Evolutionary conservation across 2,329 filamentous ascomycete species (phyloP).

Genomic region (Microsporum ferrugineum): DNA sequence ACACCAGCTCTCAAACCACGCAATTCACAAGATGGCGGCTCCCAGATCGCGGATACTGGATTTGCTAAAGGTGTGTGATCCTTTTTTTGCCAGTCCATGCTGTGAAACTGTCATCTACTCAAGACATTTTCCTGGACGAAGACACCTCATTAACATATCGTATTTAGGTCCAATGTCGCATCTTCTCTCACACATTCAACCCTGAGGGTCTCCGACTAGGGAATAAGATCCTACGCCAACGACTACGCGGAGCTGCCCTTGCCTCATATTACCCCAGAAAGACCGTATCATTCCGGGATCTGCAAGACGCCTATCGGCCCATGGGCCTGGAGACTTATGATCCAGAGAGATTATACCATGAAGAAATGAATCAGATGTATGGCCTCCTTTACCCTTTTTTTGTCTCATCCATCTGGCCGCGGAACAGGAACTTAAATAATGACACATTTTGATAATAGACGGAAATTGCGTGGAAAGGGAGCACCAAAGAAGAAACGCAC

Average conservation of each 20-base stretch:
- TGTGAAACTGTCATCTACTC: not conserved
- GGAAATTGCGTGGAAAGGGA: conserved; percentile 67
- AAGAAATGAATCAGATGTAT: conserved; percentile 52
- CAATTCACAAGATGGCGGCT: conserved; percentile 35
- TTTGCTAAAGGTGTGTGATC: conserved; percentile 58
- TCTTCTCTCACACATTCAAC: conserved; percentile 89
- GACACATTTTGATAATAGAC: conserved; percentile 31
- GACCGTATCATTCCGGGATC: conserved; percentile 58
- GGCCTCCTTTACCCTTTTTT: conserved; percentile 14
- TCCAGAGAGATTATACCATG: conserved; percentile 74
- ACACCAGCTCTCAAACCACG: not conserved
- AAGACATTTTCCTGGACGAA: not conserved
- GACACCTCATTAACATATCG: not conserved
- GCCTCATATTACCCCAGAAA: conserved; percentile 80
- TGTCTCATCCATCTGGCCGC: not conserved
- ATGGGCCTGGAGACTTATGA: conserved; percentile 58
- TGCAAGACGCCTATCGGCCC: conserved; percentile 56
- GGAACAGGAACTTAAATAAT: not conserved
- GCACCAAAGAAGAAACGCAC: conserved; percentile 74
- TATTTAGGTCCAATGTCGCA: conserved; percentile 67
- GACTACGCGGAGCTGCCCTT: conserved; percentile 70
- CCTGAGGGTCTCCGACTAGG: conserved; percentile 70
- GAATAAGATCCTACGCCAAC: conserved; percentile 83
- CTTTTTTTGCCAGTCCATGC: not conserved
- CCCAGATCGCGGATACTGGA: conserved; percentile 47